Evolutionary conservation across 305 asterid species (phyloP).

Genomic region (Plantago coronopus): DNA sequence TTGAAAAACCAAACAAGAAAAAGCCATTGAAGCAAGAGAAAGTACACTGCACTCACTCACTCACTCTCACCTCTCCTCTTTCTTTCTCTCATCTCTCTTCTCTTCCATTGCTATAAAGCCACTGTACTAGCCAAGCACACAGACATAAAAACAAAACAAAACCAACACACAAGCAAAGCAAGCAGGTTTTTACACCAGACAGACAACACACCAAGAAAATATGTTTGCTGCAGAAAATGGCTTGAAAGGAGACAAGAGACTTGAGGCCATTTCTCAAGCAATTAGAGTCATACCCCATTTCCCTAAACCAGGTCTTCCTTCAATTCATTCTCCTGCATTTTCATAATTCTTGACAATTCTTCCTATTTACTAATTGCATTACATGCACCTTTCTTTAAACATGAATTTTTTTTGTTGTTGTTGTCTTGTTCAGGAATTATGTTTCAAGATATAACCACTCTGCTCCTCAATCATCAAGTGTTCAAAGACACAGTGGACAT

Average conservation of each 20-base stretch:
- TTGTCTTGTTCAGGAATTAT: conserved; percentile 42
- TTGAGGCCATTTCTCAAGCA: conserved; percentile 44
- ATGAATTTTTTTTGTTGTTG: background rate
- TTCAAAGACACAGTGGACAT: conserved; percentile 61
- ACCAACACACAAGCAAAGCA: background rate
- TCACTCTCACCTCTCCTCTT: background rate
- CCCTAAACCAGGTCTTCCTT: conserved; percentile 61
- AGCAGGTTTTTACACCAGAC: background rate
- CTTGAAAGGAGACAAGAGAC: conserved; percentile 54
- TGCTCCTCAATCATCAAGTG: conserved; percentile 54
- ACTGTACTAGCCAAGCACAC: background rate
- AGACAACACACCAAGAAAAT: conserved; percentile 1
- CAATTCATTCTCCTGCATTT: conserved; percentile 16
- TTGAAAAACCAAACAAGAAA: conserved; percentile 1
- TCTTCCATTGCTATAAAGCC: background rate
- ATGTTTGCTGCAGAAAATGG: conserved; percentile 71
- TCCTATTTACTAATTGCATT: too few relatives aligned
- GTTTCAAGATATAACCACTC: conserved; percentile 62
- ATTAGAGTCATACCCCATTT: conserved; percentile 61
- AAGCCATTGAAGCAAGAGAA: conserved; percentile 31
- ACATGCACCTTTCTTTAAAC: conserved; percentile 24
- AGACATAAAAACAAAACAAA: background rate
- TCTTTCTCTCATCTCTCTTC: background rate
- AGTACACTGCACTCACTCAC: conserved; percentile 18
- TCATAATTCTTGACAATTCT: background rate